Conservation (phyloP, 2,329 filamentous ascomycete species). For the Teratosphaeriaceae sp. region DNA sequence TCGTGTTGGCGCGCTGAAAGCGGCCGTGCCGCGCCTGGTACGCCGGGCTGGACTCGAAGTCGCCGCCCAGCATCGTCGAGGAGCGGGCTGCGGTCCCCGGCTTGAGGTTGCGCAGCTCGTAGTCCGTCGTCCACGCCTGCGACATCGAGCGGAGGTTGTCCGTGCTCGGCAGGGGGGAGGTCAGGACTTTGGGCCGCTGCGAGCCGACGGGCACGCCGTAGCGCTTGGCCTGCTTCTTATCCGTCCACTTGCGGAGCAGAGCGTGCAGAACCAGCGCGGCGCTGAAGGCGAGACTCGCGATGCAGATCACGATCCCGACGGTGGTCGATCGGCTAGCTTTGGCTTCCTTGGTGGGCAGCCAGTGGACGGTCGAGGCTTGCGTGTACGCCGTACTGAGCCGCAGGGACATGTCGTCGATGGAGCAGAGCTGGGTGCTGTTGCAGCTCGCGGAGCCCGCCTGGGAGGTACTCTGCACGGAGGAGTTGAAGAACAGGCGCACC, state of each 20-base stretch:
- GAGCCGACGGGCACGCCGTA: background rate
- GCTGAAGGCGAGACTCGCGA: slow-evolving; percentile 8
- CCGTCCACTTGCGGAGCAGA: slow-evolving; percentile 8
- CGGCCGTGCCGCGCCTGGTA: slow-evolving; percentile 4
- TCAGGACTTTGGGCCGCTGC: slow-evolving; percentile 6
- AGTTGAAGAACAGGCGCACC: slow-evolving; percentile 47
- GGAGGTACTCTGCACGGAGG: slow-evolving; percentile 33
- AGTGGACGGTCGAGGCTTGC: slow-evolving; percentile 3
- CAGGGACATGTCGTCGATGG: slow-evolving; percentile 22
- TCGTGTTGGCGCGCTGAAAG: background rate
- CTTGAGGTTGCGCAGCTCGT: slow-evolving; percentile 8
- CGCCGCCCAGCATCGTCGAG: slow-evolving; percentile 1
- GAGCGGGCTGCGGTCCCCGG: background rate
- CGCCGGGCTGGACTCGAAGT: background rate
- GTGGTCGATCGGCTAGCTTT: background rate
- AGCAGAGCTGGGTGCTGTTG: slow-evolving; percentile 16
- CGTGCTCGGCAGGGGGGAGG: slow-evolving; percentile 7
- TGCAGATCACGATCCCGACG: slow-evolving; percentile 10
- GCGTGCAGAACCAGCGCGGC: slow-evolving; percentile 10
- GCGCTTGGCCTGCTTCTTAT: background rate
- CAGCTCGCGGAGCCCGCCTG: slow-evolving; percentile 13
- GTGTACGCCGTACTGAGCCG: slow-evolving; percentile 14
- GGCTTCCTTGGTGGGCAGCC: background rate
- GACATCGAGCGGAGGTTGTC: background rate
- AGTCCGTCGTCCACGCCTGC: slow-evolving; percentile 7